Base-by-base conservation (phyloP, 176 grass and related monocot genomes). In the Chloris gayana region DNA sequence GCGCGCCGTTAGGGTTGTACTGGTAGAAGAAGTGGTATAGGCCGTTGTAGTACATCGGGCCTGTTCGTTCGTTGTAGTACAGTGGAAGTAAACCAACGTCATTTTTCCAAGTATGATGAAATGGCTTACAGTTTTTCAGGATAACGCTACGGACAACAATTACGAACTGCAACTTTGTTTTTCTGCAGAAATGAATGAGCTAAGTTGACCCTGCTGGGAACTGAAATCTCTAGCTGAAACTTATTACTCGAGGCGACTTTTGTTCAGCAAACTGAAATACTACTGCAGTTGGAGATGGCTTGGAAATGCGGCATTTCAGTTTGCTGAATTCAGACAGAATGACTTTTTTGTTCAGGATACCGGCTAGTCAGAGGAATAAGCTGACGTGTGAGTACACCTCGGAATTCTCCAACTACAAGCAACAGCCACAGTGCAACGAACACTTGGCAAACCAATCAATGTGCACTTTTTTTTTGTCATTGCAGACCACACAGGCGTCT, bases 1-100 rank as follows among this genome's bases (percentile, higher is more conserved):
- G 76, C 45, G 91, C 14, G 26, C 85, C 75, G 4, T 76, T 35
- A 8, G 91, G 91, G 29, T 97, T 97, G 85, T 91, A 89, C 82
- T 97, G 94, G 91, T 91, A 97, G 75, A 97, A 97, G 4, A 97
- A 47, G 44, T 94, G 91, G 87, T 94, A 97, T 5, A 91, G 8
- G 14, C 94, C 91, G 51, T 94, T 88, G 76, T 82, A 77, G 38
- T 97, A 97, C 91, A 97, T 75, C 13, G 91, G 91, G 21, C 91
- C 94, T 97, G 76, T 13, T 56, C 1, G 5, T 1, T n/a, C 21
- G 32, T 56, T 35, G 4, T 9, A 9, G n/a, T n/a, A 72, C 46
- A 42, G 11, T 42, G 10, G 50, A 78, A 67, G 25, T 27, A 24
- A 57, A 24, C 22, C 57, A 47, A 9, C 25, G 18, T 65, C 30